phyloP scores from a whole-genome alignment of 176 grass and related monocot genomes.

The Triticum turgidum region DNA sequence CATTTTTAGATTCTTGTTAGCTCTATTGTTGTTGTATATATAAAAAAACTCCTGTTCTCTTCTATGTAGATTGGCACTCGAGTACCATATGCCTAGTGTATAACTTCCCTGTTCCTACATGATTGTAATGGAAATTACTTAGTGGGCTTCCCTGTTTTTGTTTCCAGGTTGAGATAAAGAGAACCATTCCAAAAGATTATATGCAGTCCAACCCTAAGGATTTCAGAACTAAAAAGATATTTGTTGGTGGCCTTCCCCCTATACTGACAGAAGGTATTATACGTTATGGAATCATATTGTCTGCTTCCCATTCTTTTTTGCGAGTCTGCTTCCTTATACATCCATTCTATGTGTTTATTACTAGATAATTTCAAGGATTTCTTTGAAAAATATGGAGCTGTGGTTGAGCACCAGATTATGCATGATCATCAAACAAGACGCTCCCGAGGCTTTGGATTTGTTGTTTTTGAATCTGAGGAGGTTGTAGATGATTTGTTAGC shows the following conservation, averaged over 20 bases:
- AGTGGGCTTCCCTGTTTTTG: not conserved
- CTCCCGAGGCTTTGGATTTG: slow-evolving; percentile 94
- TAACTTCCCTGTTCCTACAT: not conserved
- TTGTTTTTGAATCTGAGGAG: slow-evolving; percentile 88
- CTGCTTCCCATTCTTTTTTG: not conserved
- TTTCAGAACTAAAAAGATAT: slow-evolving; percentile 92
- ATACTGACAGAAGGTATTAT: slow-evolving; percentile 74
- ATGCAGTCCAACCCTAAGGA: slow-evolving; percentile 48
- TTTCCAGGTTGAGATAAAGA: slow-evolving; percentile 94
- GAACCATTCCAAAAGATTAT: slow-evolving; percentile 85
- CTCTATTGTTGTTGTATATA: too few relatives aligned
- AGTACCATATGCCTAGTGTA: not conserved
- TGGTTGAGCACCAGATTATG: slow-evolving; percentile 91
- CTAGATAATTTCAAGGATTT: slow-evolving; percentile 84
- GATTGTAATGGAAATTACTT: not conserved
- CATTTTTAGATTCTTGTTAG: too few relatives aligned
- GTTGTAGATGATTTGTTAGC: slow-evolving; percentile 87
- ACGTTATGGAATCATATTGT: not conserved
- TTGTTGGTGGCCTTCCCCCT: slow-evolving; percentile 82
- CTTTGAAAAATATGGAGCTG: slow-evolving; percentile 70
- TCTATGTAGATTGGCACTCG: too few relatives aligned
- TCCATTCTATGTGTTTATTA: slow-evolving; percentile 36
- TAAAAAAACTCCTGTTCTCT: too few relatives aligned
- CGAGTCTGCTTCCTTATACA: slow-evolving; percentile 13
- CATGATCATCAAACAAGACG: slow-evolving; percentile 75